Conservation (phyloP, 768 basidiomycete genomes). For the Macrolepiota dolichaula region DNA sequence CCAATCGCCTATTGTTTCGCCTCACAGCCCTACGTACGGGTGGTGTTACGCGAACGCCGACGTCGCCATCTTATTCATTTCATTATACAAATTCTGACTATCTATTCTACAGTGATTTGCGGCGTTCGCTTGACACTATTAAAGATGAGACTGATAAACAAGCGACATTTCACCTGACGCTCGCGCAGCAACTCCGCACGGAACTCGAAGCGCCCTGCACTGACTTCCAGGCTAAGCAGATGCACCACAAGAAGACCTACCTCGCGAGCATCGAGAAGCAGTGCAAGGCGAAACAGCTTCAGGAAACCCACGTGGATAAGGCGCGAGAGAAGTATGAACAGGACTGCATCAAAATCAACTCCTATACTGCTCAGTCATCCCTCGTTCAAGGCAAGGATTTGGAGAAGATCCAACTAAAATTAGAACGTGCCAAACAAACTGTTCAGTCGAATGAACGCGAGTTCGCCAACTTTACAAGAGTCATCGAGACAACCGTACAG, state of each 20-base stretch:
- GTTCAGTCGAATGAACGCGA: constrained; percentile 91
- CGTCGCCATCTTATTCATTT: not conserved
- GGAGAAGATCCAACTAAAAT: constrained; percentile 83
- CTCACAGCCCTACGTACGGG: not conserved
- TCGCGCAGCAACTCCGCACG: constrained; percentile 71
- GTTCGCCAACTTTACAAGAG: constrained; percentile 82
- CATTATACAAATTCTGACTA: constrained; percentile 6
- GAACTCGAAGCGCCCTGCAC: constrained; percentile 69
- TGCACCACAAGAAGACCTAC: constrained; percentile 68
- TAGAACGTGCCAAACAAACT: constrained; percentile 88
- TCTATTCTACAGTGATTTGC: constrained; percentile 63
- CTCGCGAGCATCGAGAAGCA: constrained; percentile 84
- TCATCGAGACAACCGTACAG: constrained; percentile 69
- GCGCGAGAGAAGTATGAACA: constrained; percentile 92
- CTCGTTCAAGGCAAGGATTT: constrained; percentile 92
- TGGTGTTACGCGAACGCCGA: not conserved
- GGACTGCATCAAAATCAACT: constrained; percentile 91
- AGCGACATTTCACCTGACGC: constrained; percentile 63
- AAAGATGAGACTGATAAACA: constrained; percentile 84
- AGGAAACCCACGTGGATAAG: constrained; percentile 82
- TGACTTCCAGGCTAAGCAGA: constrained; percentile 61
- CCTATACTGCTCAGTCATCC: constrained; percentile 87
- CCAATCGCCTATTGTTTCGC: not conserved
- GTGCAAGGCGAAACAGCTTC: constrained; percentile 85
- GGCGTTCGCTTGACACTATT: constrained; percentile 76